Evolutionary conservation across 179 eudicot genomes (phyloP).

Genomic region (Dionaea muscipula): DNA sequence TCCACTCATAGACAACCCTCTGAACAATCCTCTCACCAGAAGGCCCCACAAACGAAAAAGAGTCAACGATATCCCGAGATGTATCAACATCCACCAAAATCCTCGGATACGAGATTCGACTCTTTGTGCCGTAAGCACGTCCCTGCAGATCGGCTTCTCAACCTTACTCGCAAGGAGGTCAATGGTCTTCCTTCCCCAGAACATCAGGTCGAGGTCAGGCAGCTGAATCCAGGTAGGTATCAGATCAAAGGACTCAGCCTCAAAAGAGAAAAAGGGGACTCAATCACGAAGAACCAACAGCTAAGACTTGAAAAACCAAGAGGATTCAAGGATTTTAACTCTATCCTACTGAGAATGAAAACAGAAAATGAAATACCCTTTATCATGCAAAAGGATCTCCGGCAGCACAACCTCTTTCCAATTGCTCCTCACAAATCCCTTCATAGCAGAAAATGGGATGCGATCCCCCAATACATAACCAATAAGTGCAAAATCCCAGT

Average conservation of each 20-base stretch:
- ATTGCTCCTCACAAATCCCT: neutral
- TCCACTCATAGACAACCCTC: neutral
- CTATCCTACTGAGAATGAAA: neutral
- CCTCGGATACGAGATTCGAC: neutral
- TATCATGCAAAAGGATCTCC: neutral
- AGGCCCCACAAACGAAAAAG: neutral
- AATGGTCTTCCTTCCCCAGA: neutral
- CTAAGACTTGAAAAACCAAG: neutral
- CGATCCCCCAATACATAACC: neutral
- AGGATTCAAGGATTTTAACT: neutral
- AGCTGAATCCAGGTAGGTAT: neutral
- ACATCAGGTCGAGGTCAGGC: neutral
- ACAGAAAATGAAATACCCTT: neutral
- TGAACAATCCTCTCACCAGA: neutral
- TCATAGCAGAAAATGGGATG: neutral
- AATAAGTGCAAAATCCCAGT: neutral
- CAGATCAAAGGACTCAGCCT: neutral
- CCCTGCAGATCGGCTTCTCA: neutral
- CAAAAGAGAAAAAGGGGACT: neutral
- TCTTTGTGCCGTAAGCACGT: neutral
- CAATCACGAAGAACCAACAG: neutral
- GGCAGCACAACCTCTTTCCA: neutral
- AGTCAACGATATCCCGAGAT: neutral
- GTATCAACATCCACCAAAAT: neutral
- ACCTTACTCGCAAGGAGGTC: neutral